Conservation (phyloP, 2,329 filamentous ascomycete genomes). For the Eutypa lata region DNA sequence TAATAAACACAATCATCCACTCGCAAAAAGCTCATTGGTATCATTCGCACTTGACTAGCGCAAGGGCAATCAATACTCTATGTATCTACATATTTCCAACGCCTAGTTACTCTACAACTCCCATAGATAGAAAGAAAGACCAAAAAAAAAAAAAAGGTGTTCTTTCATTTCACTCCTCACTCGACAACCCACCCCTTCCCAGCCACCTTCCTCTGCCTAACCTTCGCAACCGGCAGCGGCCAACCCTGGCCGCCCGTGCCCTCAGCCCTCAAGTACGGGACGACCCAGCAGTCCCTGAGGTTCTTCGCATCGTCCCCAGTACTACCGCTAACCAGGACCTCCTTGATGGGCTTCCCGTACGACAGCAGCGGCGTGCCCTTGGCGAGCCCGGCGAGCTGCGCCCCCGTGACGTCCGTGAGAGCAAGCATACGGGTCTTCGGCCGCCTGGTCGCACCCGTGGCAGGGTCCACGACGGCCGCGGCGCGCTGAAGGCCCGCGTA, state of each 20-base stretch:
- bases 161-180: slow-evolving; percentile 28
- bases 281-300: slow-evolving; percentile 75
- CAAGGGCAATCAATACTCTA: too few relatives aligned
- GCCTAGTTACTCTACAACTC: too few relatives aligned
- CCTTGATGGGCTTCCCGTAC: slow-evolving; percentile 89
- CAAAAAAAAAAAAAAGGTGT: too few relatives aligned
- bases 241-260: slow-evolving; percentile 67
- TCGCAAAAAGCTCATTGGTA: too few relatives aligned
- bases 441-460: slow-evolving; percentile 42
- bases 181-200: slow-evolving; percentile 74
- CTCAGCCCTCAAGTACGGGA: slow-evolving; percentile 72
- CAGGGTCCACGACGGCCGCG: slow-evolving; percentile 27
- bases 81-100: too few relatives aligned
- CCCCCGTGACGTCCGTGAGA: slow-evolving; percentile 73
- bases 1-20: too few relatives aligned
- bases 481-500: slow-evolving; percentile 82
- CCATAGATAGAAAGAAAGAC: neutral
- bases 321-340: slow-evolving; percentile 47
- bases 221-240: slow-evolving; percentile 81
- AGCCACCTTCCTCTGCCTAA: slow-evolving; percentile 71
- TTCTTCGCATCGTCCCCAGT: slow-evolving; percentile 34
- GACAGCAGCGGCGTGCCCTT: slow-evolving; percentile 80
- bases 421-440: slow-evolving; percentile 84
- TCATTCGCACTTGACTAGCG: too few relatives aligned
- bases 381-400: slow-evolving; percentile 74